A percentile compares a stretch with the other conserved stretches of the same genome.
These are phyloP conservation scores for Globisporangium megalacanthum DNA, from an alignment of 352 stramenopile genomes.

Conservation along the genomic window DNA sequence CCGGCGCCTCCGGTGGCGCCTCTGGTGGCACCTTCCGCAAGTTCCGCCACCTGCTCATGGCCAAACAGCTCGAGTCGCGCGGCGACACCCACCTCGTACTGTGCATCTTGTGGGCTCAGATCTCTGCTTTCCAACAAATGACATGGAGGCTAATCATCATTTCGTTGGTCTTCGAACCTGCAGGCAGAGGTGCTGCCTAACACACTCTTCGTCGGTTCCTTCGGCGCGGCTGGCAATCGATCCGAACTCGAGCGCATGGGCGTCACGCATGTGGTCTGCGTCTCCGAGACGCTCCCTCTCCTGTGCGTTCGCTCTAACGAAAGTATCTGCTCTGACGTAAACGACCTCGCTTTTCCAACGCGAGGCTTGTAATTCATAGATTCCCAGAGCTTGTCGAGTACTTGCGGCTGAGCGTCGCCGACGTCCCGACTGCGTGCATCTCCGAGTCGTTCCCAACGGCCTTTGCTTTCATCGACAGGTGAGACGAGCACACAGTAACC, in stretches of 20 bases:
- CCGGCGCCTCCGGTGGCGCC: background rate
- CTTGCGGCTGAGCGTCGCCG: constrained; percentile 41
- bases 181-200: constrained; percentile 24
- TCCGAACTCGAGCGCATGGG: constrained; percentile 24
- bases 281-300: constrained; percentile 34
- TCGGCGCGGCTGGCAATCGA: constrained; percentile 51
- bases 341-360: no score
- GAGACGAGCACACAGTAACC: background rate
- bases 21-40: constrained; percentile 37
- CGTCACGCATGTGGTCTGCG: constrained; percentile 62
- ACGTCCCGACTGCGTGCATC: constrained; percentile 36
- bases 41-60: constrained; percentile 51
- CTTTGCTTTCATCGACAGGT: constrained; percentile 62
- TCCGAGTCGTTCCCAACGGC: constrained; percentile 35
- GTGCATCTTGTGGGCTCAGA: constrained; percentile 21
- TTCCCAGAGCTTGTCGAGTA: constrained; percentile 55
- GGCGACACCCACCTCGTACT: constrained; percentile 20
- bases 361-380: constrained; percentile 5
- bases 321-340: background rate
- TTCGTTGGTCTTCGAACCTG: no score
- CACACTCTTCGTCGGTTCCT: constrained; percentile 64
- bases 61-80: constrained; percentile 34
- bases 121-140: no score
- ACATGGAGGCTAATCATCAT: no score
- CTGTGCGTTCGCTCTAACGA: constrained; percentile 18